Conservation (phyloP, 75 land plant genomes). For the Pinus tabuliformis region DNA sequence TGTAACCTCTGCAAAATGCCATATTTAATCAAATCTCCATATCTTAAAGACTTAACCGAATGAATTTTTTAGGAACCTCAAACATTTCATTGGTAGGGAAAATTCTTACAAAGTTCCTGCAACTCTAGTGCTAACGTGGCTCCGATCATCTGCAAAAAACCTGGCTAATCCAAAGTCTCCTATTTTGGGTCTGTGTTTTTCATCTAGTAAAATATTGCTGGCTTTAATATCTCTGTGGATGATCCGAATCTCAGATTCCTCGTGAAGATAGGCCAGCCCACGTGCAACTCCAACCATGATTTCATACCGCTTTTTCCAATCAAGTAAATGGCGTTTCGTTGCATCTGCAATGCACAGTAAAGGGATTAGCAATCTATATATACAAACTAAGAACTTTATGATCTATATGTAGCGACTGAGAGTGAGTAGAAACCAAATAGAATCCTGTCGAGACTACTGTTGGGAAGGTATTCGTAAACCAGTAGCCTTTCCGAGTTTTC, state of each 20-base stretch:
- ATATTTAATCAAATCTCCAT: no score
- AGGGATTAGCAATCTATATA: no score
- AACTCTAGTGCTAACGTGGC: constrained; percentile 82
- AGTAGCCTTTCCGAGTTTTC: not conserved
- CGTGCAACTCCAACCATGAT: constrained; percentile 59
- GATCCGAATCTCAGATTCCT: constrained; percentile 63
- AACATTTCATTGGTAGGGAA: not conserved
- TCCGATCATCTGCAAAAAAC: constrained; percentile 65
- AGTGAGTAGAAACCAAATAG: not conserved
- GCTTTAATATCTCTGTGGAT: constrained; percentile 91
- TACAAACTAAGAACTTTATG: no score
- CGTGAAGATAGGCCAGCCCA: constrained; percentile 85
- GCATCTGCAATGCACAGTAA: not conserved
- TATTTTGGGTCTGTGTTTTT: constrained; percentile 65
- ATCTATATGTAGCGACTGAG: no score
- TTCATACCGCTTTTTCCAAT: constrained; percentile 47
- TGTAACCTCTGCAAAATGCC: no score
- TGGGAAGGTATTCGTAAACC: not conserved
- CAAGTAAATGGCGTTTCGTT: constrained; percentile 11
- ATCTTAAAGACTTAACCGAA: no score
- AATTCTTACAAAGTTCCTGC: constrained; percentile 83
- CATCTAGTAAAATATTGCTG: constrained; percentile 82
- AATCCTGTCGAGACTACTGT: not conserved
- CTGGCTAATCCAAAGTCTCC: constrained; percentile 95
- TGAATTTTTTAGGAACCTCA: no score